Evolutionary conservation across 306 rosid species (phyloP).

Genomic region (Lathyrus tuberosus): DNA sequence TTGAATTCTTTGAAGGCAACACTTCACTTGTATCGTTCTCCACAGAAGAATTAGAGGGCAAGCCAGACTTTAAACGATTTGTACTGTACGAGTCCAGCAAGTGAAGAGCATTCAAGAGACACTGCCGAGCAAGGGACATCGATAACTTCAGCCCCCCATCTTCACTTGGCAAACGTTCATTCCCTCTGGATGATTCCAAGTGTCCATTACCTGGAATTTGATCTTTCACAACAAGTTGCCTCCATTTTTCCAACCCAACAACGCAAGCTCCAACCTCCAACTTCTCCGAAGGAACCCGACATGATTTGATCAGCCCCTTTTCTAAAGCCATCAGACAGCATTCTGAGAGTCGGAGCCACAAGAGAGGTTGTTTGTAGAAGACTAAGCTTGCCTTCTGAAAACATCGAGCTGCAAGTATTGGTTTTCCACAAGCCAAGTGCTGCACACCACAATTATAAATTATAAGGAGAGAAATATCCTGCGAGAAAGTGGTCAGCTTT

Average conservation of each 20-base stretch:
- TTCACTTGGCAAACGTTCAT: slow-evolving; percentile 50
- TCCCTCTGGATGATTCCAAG: slow-evolving; percentile 48
- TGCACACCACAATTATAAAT: slow-evolving; percentile 90
- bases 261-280: slow-evolving; percentile 72
- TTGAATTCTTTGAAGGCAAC: slow-evolving; percentile 59
- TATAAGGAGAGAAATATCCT: slow-evolving; percentile 83
- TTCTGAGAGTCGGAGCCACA: slow-evolving; percentile 98
- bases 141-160: slow-evolving; percentile 78
- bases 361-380: slow-evolving; percentile 77
- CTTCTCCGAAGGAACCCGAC: slow-evolving; percentile 49
- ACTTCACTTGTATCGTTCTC: slow-evolving; percentile 68
- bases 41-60: slow-evolving; percentile 65
- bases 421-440: slow-evolving; percentile 89
- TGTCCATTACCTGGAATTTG: slow-evolving; percentile 60
- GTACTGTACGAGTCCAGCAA: slow-evolving; percentile 60
- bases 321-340: slow-evolving; percentile 97
- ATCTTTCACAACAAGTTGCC: slow-evolving; percentile 80
- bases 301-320: slow-evolving; percentile 65
- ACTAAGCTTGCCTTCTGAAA: slow-evolving; percentile 89
- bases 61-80: slow-evolving; percentile 52
- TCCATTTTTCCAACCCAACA: slow-evolving; percentile 91
- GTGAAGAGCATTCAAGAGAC: slow-evolving; percentile 73
- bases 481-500: slow-evolving; percentile 72
- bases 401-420: slow-evolving; percentile 86
- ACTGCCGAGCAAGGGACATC: slow-evolving; percentile 77